Base-by-base conservation (phyloP, 106 monocot genomes). In the Dendrobium huoshanense region DNA sequence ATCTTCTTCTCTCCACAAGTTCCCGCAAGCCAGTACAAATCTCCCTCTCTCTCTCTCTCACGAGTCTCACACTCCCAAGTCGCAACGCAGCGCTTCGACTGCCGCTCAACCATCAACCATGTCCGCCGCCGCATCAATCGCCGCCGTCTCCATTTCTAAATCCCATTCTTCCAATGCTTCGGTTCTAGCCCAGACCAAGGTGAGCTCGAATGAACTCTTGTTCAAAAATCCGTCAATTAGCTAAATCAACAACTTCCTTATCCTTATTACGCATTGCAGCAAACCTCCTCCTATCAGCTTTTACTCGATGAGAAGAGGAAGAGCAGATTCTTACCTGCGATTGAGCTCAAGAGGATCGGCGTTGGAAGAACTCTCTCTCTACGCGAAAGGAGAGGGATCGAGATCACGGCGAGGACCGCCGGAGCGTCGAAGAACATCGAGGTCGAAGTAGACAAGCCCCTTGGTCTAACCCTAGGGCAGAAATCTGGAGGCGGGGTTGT, bases 371-470 rank as follows among this genome's bases (percentile, higher is more conserved):
- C 76, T 65, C 61, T 77, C 42, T 5, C 64, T 4, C 7, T 37
- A 33, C 72, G 65, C 55, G 73, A 84, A 20, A 77, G 77, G 75
- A 85, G 85, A 81, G 83, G 83, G 51, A 80, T 96, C 13, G 85
- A 90, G 81, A 68, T 97, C 41, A 89, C 31, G 68, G 96, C 96
- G 33, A 90, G 84, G 80, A 88, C 92, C 24, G 89, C 94, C 15
- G 81, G 84, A 41, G 86, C 93, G 9, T 85, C 94, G 10, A 97
- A 92, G 92, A 90, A 61, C 80, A 94, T 97, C 45, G 96, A 97
- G 83, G 96, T 94, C 6, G 96, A 97, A 41, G 96, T 97, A 5
- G 96, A 97, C 82, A 97, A 97, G 86, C 96, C 96, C 2, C 85
- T 97, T 0, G 96, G 96, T 0, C 86, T 97, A 40, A 85, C 94